These are phyloP conservation scores for Rhytidiadelphus loreus DNA, from an alignment of 225 moss, liverwort and hornwort genomes.

Conservation along the genomic window DNA sequence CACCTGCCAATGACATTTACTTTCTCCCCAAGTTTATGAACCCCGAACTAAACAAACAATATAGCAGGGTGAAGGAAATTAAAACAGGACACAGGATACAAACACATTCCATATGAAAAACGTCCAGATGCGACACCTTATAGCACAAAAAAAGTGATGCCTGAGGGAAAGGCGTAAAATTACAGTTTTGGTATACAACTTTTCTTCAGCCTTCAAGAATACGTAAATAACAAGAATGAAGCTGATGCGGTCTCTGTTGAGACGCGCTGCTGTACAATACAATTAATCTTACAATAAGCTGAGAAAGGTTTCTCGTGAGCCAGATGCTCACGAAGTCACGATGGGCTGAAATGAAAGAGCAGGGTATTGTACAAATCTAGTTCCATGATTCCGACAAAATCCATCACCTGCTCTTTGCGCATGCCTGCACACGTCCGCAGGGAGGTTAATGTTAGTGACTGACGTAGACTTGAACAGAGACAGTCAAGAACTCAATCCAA, in stretches of 20 bases:
- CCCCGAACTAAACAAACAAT: not conserved
- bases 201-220: not conserved
- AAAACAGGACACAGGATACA: not conserved
- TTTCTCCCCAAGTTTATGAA: not conserved
- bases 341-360: not conserved
- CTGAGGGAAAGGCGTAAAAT: not conserved
- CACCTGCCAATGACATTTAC: not conserved
- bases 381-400: not conserved
- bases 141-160: not conserved
- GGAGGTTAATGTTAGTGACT: not conserved
- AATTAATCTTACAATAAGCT: not conserved
- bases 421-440: not conserved
- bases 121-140: not conserved
- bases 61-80: no score
- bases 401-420: not conserved
- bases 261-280: not conserved
- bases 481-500: not conserved
- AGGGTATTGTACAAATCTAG: not conserved
- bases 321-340: slow-evolving; percentile 22
- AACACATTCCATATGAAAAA: not conserved
- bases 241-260: not conserved
- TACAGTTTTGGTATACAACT: not conserved
- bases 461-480: not conserved
- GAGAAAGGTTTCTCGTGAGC: slow-evolving; percentile 4
- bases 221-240: not conserved